These are phyloP conservation scores for Xylaria curta DNA, from an alignment of 495 filamentous ascomycete genomes.

Conservation along the genomic window DNA sequence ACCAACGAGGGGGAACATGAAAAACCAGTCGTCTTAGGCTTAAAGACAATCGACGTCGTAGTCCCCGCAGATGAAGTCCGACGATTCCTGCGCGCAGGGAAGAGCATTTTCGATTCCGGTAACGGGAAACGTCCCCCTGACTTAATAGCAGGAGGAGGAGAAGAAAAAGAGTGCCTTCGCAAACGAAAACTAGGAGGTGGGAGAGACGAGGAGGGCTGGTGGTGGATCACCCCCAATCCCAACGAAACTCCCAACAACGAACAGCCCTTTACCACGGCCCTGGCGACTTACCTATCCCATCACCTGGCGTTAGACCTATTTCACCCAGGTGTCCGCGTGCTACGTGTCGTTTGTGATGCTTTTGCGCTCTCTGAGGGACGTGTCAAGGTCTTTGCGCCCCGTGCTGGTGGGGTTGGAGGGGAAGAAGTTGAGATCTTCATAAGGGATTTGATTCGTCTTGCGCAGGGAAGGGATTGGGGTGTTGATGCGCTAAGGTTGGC, in stretches of 20 bases:
- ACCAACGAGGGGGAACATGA: not conserved
- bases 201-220: conserved; percentile 54
- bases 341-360: conserved; percentile 51
- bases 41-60: conserved; percentile 52
- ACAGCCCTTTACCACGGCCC: conserved; percentile 53
- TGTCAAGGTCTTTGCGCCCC: conserved; percentile 49
- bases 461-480: conserved; percentile 31
- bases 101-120: not conserved
- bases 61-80: conserved; percentile 46
- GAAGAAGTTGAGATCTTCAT: conserved; percentile 32
- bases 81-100: conserved; percentile 38
- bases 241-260: not conserved
- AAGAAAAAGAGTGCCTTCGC: conserved; percentile 35
- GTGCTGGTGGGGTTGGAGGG: not conserved
- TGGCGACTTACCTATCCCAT: conserved; percentile 47
- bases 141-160: conserved; percentile 25
- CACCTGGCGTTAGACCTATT: conserved; percentile 52
- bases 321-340: conserved; percentile 51
- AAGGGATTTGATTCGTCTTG: conserved; percentile 27
- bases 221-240: conserved; percentile 41
- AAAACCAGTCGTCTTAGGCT: conserved; percentile 30
- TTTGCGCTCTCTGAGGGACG: conserved; percentile 53
- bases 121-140: conserved; percentile 23
- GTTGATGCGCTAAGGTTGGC: conserved; percentile 7
- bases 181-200: conserved; percentile 47